phyloP scores from a whole-genome alignment of 768 basidiomycete species.

The Mycena latifolia region DNA sequence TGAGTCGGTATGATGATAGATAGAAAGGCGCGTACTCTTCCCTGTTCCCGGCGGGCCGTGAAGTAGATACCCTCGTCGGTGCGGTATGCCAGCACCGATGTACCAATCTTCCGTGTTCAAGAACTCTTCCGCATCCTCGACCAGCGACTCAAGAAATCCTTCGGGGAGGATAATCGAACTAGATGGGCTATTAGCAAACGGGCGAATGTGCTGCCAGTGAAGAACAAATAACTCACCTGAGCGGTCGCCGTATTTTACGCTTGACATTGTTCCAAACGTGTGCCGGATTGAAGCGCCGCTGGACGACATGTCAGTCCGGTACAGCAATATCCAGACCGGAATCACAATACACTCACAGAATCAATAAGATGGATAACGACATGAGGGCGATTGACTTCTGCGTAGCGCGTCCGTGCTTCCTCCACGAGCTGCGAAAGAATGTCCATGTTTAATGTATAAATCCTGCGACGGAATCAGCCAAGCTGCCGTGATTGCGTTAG shows the following conservation, averaged over 20 bases:
- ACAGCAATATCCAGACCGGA: too few relatives aligned
- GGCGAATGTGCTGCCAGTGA: not conserved
- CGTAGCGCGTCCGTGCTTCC: conserved; percentile 53
- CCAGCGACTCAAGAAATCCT: conserved; percentile 42
- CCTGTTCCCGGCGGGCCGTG: conserved; percentile 51
- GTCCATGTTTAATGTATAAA: conserved; percentile 58
- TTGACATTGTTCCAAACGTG: conserved; percentile 36
- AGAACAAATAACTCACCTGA: conserved; percentile 28
- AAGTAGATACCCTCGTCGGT: conserved; percentile 50
- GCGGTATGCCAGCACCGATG: conserved; percentile 51
- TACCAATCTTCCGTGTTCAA: conserved; percentile 46
- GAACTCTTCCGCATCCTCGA: conserved; percentile 49
- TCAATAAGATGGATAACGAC: conserved; percentile 55
- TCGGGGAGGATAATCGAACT: conserved; percentile 45
- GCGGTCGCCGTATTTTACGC: conserved; percentile 43
- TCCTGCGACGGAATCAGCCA: conserved; percentile 42
- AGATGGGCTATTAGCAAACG: too few relatives aligned
- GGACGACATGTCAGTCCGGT: not conserved
- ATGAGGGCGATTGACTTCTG: conserved; percentile 53
- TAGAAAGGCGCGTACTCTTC: conserved; percentile 45
- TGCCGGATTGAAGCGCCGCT: conserved; percentile 36
- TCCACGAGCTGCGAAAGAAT: conserved; percentile 56
- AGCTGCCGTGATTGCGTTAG: too few relatives aligned
- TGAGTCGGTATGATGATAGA: conserved; percentile 38
- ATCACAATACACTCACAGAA: too few relatives aligned